These are phyloP conservation scores for Pharnaceum exiguum DNA, from an alignment of 148 eudicot genomes.

Conservation along the genomic window DNA sequence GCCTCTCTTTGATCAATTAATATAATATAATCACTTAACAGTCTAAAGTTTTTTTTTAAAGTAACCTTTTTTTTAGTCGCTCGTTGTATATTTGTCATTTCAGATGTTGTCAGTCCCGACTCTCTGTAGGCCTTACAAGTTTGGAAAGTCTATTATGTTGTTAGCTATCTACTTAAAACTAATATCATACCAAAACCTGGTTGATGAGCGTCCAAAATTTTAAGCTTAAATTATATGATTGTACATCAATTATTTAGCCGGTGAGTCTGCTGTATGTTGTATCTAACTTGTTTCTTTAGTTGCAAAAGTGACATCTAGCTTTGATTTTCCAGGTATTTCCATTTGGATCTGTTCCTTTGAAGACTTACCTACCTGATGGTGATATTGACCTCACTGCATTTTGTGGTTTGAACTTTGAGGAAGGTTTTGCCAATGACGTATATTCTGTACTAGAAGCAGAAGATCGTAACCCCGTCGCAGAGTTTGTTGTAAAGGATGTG, in stretches of 20 bases:
- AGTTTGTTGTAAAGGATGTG: constrained; percentile 82
- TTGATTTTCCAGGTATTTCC: constrained; percentile 56
- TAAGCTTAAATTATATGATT: not conserved
- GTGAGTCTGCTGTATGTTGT: not conserved
- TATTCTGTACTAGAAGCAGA: constrained; percentile 59
- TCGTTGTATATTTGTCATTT: no score
- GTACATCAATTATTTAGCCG: not conserved
- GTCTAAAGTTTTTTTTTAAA: no score
- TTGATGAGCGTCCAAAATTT: not conserved
- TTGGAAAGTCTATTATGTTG: no score
- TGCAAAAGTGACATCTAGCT: constrained; percentile 1
- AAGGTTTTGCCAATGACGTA: constrained; percentile 50
- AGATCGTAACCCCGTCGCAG: constrained; percentile 51
- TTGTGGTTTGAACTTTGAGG: constrained; percentile 54
- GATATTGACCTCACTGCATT: constrained; percentile 90
- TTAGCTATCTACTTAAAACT: no score
- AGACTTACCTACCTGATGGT: constrained; percentile 94
- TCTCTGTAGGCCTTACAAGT: no score
- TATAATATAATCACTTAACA: no score
- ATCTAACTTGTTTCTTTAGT: not conserved
- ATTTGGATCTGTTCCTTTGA: constrained; percentile 91
- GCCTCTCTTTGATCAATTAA: no score
- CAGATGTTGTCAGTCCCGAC: no score
- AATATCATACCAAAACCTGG: no score
- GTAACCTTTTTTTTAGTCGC: no score